Percentiles rank a stretch among this genome's conserved stretches.
Evolutionary conservation across 495 filamentous ascomycete species (phyloP).

Genomic region (Lineolata rhizophorae): DNA sequence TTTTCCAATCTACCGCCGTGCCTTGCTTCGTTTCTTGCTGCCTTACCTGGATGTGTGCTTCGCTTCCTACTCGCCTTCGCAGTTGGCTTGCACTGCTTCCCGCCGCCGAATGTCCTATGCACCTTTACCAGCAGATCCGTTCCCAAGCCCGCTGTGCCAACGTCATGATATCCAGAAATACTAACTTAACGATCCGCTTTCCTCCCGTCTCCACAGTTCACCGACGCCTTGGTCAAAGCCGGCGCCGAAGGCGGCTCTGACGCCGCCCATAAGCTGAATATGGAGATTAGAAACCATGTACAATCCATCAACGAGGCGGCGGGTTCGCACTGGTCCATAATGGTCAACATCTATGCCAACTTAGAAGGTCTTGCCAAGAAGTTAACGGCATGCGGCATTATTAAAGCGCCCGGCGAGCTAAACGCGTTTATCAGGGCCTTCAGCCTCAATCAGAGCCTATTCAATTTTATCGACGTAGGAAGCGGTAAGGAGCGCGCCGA

Average conservation of each 20-base stretch:
- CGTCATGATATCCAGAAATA: no score
- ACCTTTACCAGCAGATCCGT: no score
- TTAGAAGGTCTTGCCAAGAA: slow-evolving; percentile 16
- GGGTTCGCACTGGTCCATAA: slow-evolving; percentile 11
- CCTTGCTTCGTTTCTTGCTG: no score
- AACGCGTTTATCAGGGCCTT: slow-evolving; percentile 16
- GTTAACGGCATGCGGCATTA: slow-evolving; percentile 11
- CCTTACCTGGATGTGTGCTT: no score
- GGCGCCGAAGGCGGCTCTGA: slow-evolving; percentile 18
- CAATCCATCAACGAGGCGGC: slow-evolving; percentile 7
- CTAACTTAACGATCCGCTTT: no score
- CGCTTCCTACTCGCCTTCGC: no score
- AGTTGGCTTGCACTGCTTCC: background rate
- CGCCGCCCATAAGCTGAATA: slow-evolving; percentile 15
- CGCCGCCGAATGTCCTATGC: no score
- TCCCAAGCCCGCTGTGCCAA: no score
- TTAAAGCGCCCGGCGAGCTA: slow-evolving; percentile 12
- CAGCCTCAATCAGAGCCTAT: slow-evolving; percentile 17
- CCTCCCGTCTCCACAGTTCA: no score
- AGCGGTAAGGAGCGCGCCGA: slow-evolving; percentile 20
- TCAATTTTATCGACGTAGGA: slow-evolving; percentile 20
- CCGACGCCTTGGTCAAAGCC: slow-evolving; percentile 12
- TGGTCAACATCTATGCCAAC: slow-evolving; percentile 17
- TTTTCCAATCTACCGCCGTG: no score
- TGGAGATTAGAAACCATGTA: slow-evolving; percentile 14